phyloP scores from a whole-genome alignment of 352 stramenopile genomes.

The Phytophthora colocasiae region DNA sequence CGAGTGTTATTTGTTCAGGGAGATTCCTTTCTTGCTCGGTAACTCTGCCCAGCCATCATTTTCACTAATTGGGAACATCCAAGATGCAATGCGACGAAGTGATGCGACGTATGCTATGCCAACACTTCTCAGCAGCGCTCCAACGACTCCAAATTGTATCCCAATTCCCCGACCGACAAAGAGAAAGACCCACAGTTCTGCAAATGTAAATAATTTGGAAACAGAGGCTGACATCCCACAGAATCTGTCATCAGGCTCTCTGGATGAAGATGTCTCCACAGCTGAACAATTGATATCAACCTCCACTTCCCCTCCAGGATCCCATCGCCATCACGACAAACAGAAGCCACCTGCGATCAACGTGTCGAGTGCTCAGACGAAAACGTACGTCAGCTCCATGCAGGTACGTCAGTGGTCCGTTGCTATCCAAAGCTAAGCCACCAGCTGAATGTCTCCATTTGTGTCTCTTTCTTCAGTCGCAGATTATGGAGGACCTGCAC shows the following conservation, averaged over 20 bases:
- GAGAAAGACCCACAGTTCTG: not conserved
- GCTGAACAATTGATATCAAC: conserved; percentile 9
- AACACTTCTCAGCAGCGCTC: conserved; percentile 12
- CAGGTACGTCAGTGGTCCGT: conserved; percentile 43
- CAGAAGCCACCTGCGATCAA: conserved; percentile 52
- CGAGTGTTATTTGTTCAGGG: conserved; percentile 28
- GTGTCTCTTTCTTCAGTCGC: conserved; percentile 33
- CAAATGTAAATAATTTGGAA: conserved; percentile 6
- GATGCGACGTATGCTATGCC: conserved; percentile 64
- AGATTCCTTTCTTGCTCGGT: conserved; percentile 74
- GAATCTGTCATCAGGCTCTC: not conserved
- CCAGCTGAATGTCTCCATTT: conserved; percentile 8
- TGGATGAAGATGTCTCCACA: not conserved
- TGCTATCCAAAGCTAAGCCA: conserved; percentile 10
- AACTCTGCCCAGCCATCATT: conserved; percentile 67
- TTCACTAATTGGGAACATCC: conserved; percentile 75
- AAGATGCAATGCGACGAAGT: conserved; percentile 75
- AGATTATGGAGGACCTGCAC: conserved; percentile 69
- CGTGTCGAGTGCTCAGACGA: conserved; percentile 38
- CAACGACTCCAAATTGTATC: conserved; percentile 4
- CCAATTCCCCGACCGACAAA: conserved; percentile 1
- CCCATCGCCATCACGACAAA: conserved; percentile 5
- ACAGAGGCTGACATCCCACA: not conserved
- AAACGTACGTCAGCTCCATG: conserved; percentile 57
- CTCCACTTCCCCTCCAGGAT: not conserved